Evolutionary conservation across 176 grass and related monocot species (phyloP), one percentile per base, ranked within the genome.

Genomic region (Tillandsia leiboldiana): DNA sequence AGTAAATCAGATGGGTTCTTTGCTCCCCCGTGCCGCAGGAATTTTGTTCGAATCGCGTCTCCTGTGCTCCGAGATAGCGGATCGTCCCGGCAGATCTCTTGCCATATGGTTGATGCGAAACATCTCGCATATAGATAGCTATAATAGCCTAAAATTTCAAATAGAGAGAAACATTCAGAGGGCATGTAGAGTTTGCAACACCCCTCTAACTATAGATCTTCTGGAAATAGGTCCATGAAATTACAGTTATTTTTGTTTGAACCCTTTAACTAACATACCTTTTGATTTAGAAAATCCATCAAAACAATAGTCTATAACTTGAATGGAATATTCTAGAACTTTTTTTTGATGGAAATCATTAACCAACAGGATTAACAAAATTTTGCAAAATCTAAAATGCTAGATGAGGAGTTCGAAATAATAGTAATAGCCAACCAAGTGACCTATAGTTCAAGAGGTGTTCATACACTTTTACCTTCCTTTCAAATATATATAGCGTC

Each of bases 41-140:
- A 85, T 73, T 81, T 92, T 51, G 73, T 78, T 76, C 89, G 75
- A 11, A 96, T 70, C 0, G 64, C 58, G 33, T 65, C 73, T 53
- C 89, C 93, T 65, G 86, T 87, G 64, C 73, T 68, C 42, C 17
- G 71, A 48, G 93, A 96, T 72, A 96, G 49, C 51, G 89, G 93
- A 53, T 96, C 83, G 47, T 73, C 88, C 51, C 76, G 64, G 58
- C 93, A 96, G 80, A 83, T 57, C 72, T 96, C 71, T 77, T 92
- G 80, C 93, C 89, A 96, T 80, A 96, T 90, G 48, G 93, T 87
- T 74, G 93, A 67, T 2, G 89, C 86, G 72, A 96, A 92, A 76
- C 93, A 96, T 81, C 86, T 81, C 65, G 93, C 93, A 74, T 96
- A 92, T n/a, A 92, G 77, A 73, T 96, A 96, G 61, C 71, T 96